A percentile compares a stretch with the other conserved stretches of the same genome.
phyloP scores from a whole-genome alignment of 2,329 filamentous ascomycete genomes.

The Fusarium caatingaense region DNA sequence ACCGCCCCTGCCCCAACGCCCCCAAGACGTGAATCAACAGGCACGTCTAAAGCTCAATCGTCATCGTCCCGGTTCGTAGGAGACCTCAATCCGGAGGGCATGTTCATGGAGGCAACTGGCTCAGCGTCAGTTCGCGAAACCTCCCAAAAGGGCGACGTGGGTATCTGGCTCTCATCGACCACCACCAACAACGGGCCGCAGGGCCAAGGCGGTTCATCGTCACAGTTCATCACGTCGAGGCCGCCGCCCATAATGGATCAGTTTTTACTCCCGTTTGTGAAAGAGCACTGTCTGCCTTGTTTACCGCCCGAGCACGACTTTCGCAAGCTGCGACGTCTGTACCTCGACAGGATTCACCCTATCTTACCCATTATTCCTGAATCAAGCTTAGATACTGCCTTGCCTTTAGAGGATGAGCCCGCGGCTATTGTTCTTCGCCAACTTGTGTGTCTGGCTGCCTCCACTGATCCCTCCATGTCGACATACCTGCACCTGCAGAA shows the following conservation, averaged over 20 bases:
- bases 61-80: constrained; percentile 64
- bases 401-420: constrained; percentile 45
- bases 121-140: constrained; percentile 48
- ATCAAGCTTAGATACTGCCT: constrained; percentile 46
- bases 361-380: constrained; percentile 64
- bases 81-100: constrained; percentile 69
- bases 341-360: constrained; percentile 65
- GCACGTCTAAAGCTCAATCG: constrained; percentile 42
- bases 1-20: constrained; percentile 15
- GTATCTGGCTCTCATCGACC: constrained; percentile 63
- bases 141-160: constrained; percentile 64
- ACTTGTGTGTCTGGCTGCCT: constrained; percentile 66
- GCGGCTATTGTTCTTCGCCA: constrained; percentile 62
- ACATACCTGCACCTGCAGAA: constrained; percentile 59
- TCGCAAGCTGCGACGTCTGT: constrained; percentile 58
- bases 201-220: constrained; percentile 37
- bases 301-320: constrained; percentile 62
- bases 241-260: constrained; percentile 55
- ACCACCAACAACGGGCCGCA: not conserved
- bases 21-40: constrained; percentile 26
- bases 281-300: constrained; percentile 59
- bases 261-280: constrained; percentile 57
- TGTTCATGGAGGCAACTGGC: constrained; percentile 66
- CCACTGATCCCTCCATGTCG: constrained; percentile 60
- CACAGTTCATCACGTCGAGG: constrained; percentile 53